Percentiles rank a stretch among this genome's conserved stretches.
These are phyloP conservation scores for Hypomyces perniciosus DNA, from an alignment of 2,329 filamentous ascomycete species.

Conservation along the genomic window DNA sequence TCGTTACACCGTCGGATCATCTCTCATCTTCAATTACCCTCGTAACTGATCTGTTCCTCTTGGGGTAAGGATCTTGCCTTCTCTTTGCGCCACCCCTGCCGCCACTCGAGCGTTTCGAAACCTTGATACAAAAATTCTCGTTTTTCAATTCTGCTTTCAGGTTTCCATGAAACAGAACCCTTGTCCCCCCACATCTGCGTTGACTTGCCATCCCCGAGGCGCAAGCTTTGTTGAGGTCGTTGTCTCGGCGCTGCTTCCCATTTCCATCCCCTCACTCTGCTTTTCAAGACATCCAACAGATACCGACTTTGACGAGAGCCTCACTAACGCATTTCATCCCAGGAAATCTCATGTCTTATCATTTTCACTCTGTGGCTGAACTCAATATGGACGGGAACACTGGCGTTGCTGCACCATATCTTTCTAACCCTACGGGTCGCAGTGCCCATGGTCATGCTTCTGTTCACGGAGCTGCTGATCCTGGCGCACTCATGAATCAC, in stretches of 20 bases:
- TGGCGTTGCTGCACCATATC: constrained; percentile 26
- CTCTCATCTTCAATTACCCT: constrained; percentile 24
- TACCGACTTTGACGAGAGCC: not conserved
- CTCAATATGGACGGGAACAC: constrained; percentile 31
- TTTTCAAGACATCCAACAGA: not conserved
- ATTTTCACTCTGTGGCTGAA: constrained; percentile 24
- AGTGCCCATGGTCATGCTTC: constrained; percentile 24
- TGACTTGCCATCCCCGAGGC: too few relatives aligned
- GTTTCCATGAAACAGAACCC: too few relatives aligned
- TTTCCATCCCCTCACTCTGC: not conserved
- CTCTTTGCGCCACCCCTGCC: not conserved
- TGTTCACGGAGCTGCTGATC: constrained; percentile 26
- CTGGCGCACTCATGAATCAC: constrained; percentile 26
- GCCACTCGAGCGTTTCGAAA: not conserved
- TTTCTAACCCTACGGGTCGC: constrained; percentile 25
- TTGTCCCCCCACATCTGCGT: too few relatives aligned
- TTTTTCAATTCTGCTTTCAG: too few relatives aligned
- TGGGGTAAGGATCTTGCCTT: constrained; percentile 20
- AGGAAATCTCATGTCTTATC: constrained; percentile 29
- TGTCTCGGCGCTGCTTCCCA: too few relatives aligned
- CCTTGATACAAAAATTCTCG: not conserved
- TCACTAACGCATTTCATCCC: constrained; percentile 1
- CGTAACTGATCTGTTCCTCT: constrained; percentile 28
- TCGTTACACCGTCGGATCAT: constrained; percentile 24
- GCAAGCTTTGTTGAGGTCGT: too few relatives aligned